Evolutionary conservation across 371 early-diverging fungal genomes (phyloP), one percentile per base, ranked within the genome.

Genomic region (Conidiobolus incongruus): DNA sequence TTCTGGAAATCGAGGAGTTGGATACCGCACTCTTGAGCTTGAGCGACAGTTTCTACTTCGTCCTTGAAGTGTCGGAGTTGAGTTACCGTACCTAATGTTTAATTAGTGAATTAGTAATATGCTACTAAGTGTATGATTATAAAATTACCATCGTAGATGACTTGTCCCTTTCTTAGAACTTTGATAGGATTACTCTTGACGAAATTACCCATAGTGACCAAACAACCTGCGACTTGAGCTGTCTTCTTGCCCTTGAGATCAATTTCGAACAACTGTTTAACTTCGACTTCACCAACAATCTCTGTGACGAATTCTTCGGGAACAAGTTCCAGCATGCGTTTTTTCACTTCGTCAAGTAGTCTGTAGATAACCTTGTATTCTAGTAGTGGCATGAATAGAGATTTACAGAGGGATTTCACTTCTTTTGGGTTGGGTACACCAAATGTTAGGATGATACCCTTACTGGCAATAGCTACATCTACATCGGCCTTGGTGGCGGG

Each of bases 11-110:
- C 78, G 16, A 75, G 78, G 61, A 94, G 78, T 31, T 74, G 69
- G 59, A 91, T 78, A 26, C 91, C 92, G 50, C 91, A 91, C 59
- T 94, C 94, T 17, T 77, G 55, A 1, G 91, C 91, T 58, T 88
- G 88, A 43, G 72, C 66, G 20, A 77, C 85, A 59, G 89, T 87
- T 22, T 59, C 56, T 34, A 90, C 75, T 44, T 89, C 88, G 38
- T 86, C 81, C 58, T 91, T 94, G 47, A 80, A 66, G 41, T 85
- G 78, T 56, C 75, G 70, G 36, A 85, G 59, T 21, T 74, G 61
- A 42, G 61, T 60, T 44, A 82, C 44, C 28, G 59, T 54, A 40
- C 72, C 68, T 66, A n/a, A 31, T 8, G 12, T 23, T 31, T 1
- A 4, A 1, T 28, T 13, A 51, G 21, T 12, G 31, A 13, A 44